A percentile compares a stretch with the other conserved stretches of the same genome.
Evolutionary conservation across 2,329 filamentous ascomycete genomes (phyloP).

Genomic region (Seiridium unicorne): DNA sequence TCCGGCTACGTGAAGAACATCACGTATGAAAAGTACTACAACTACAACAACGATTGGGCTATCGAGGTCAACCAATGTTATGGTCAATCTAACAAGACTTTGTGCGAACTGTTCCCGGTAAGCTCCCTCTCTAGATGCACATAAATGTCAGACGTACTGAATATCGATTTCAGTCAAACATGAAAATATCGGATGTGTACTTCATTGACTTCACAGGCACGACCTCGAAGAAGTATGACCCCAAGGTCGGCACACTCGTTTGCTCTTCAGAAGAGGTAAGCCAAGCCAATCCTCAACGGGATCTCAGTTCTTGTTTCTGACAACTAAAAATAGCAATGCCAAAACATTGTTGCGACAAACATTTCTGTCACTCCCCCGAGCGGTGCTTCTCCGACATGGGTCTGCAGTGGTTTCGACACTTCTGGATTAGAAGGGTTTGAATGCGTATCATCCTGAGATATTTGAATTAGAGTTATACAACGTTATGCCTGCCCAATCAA

Average conservation of each 20-base stretch:
- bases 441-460: conserved; percentile 2
- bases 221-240: conserved; percentile 43
- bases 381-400: conserved; percentile 1
- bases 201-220: conserved; percentile 56
- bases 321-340: conserved; percentile 4
- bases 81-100: conserved; percentile 36
- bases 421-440: conserved; percentile 6
- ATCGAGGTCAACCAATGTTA: conserved; percentile 67
- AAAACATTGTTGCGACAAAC: conserved; percentile 5
- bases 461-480: not conserved
- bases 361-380: conserved; percentile 8
- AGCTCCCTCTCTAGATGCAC: not conserved
- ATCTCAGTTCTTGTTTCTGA: not conserved
- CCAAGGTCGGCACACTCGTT: conserved; percentile 43
- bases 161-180: conserved; percentile 15
- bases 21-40: conserved; percentile 61
- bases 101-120: conserved; percentile 33
- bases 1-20: conserved; percentile 61
- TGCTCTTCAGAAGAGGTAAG: conserved; percentile 48
- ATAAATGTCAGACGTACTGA: not conserved
- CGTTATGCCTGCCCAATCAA: too few species aligned
- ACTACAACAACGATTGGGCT: conserved; percentile 63
- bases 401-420: conserved; percentile 9
- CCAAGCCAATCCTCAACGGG: conserved; percentile 6
- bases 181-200: conserved; percentile 55